These are phyloP conservation scores for Thraustochytrium sp. DNA, from an alignment of 352 stramenopile species.

Conservation along the genomic window DNA sequence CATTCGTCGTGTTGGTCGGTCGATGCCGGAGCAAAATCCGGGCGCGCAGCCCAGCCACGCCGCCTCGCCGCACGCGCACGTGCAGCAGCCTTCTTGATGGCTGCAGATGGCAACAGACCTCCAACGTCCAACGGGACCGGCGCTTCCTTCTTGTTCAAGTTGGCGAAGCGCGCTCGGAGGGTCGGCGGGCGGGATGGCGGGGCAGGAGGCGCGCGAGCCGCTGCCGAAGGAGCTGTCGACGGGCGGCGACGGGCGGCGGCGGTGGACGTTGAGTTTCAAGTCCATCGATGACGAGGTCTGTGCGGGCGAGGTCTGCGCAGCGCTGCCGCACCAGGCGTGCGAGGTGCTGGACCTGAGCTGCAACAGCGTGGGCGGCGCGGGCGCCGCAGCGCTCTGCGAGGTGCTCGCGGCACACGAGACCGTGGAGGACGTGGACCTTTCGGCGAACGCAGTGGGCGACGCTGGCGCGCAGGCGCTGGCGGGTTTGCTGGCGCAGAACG, in stretches of 20 bases:
- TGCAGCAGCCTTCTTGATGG: too few relatives aligned
- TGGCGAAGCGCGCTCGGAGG: too few relatives aligned
- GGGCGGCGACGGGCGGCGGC: background rate
- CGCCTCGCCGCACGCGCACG: too few relatives aligned
- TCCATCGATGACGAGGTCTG: background rate
- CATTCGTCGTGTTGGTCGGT: too few relatives aligned
- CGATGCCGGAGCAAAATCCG: too few relatives aligned
- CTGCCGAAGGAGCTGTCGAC: background rate
- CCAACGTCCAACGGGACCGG: too few relatives aligned
- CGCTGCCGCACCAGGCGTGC: background rate
- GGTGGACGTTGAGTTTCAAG: background rate
- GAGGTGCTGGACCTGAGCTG: constrained; percentile 62
- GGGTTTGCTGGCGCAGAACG: constrained; percentile 58
- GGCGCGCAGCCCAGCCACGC: too few relatives aligned
- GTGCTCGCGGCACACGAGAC: constrained; percentile 59
- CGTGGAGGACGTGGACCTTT: constrained; percentile 63
- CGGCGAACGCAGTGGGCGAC: constrained; percentile 63
- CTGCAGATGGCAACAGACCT: too few relatives aligned
- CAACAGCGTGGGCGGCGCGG: constrained; percentile 58
- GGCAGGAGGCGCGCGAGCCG: too few relatives aligned
- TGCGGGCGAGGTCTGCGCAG: background rate
- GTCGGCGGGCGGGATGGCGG: too few relatives aligned
- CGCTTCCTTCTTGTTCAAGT: too few relatives aligned
- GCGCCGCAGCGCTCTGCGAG: constrained; percentile 58
- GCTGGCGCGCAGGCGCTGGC: constrained; percentile 60